Base-by-base conservation (phyloP, 768 basidiomycete genomes). In the Amanita molliuscula region DNA sequence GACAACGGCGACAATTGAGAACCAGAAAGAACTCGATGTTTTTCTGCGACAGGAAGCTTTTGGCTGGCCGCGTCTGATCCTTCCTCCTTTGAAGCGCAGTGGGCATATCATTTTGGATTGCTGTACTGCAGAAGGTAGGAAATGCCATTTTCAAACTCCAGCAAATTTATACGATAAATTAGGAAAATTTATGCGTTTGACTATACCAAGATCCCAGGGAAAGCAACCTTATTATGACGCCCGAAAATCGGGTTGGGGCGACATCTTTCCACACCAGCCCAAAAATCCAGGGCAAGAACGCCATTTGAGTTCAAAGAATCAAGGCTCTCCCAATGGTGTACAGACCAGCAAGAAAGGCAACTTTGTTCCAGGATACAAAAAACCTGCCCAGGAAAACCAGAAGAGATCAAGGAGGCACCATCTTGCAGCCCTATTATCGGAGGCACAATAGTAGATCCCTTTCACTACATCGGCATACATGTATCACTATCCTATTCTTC, bases 221-320 rank as follows among this genome's bases (percentile, higher is more conserved):
- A 94, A 91, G 63, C 93, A 97, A 58, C 76, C 79, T 0, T 99
- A 81, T 61, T 92, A 97, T 61, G 96, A 98, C 62, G 93, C 94
- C 2, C 82, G 94, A 31, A 97, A 98, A 67, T 82, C 88, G 0
- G 67, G 65, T 8, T 98, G 95, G 94, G 96, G 96, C 16, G 96
- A 98, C 62, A 72, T 90, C 20, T 97, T 98, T 66, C 96, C 96
- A 18, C 94, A 97, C 60, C 66, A 72, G 15, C 80, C 92, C 4
- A 93, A 92, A 65, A 89, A 87, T 60, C 60, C 71, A 5, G 81
- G 86, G 0, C 79, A 87, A 50, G 78, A 82, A 54, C 80, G 84
- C 3, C 67, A 71, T 58, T 71, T 76, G 57, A 66, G 69, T 38
- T 61, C 58, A 3, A 44, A 50, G 31, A 29, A 13, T 1, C 20